A percentile compares a stretch with the other conserved stretches of the same genome.
phyloP scores from a whole-genome alignment of 805 yeast species.

The Sugiyamaella boreocaroliniensis region DNA sequence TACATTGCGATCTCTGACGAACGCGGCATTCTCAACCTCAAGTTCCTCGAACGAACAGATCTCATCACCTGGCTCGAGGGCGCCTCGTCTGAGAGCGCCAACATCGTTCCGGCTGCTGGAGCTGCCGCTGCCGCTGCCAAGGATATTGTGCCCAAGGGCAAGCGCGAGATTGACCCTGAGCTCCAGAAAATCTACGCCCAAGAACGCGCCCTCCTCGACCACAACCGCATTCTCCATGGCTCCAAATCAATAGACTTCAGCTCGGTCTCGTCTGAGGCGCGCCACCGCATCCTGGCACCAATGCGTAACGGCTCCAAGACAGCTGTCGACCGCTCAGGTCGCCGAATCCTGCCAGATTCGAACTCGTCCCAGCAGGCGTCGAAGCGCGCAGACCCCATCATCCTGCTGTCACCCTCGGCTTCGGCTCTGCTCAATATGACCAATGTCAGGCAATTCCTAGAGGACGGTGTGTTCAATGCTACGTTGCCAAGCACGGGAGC shows the following conservation, averaged over 20 bases:
- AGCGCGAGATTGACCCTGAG: slow-evolving; percentile 42
- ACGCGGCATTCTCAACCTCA: slow-evolving; percentile 58
- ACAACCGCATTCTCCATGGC: slow-evolving; percentile 37
- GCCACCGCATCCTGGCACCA: slow-evolving; percentile 23
- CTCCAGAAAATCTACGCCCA: slow-evolving; percentile 40
- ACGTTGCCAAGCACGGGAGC: slow-evolving; percentile 31
- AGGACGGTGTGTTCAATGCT: slow-evolving; percentile 63
- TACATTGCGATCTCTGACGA: slow-evolving; percentile 69
- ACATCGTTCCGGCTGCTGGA: slow-evolving; percentile 31
- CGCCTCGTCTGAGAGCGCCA: slow-evolving; percentile 51
- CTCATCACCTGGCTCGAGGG: slow-evolving; percentile 78
- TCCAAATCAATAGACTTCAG: slow-evolving; percentile 31
- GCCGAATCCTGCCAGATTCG: not conserved
- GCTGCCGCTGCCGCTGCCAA: slow-evolving; percentile 7
- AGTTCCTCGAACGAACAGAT: slow-evolving; percentile 81
- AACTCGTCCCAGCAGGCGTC: slow-evolving; percentile 10
- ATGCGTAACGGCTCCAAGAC: slow-evolving; percentile 7
- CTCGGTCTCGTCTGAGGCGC: slow-evolving; percentile 32
- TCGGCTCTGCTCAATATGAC: slow-evolving; percentile 60
- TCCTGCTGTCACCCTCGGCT: slow-evolving; percentile 72
- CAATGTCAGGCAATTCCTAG: slow-evolving; percentile 63
- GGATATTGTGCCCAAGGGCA: slow-evolving; percentile 5
- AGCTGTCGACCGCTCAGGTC: not conserved
- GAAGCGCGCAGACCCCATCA: slow-evolving; percentile 52
- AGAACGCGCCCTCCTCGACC: slow-evolving; percentile 40